Evolutionary conservation across 306 rosid species (phyloP).

Genomic region (Pachyrhizus erosus): DNA sequence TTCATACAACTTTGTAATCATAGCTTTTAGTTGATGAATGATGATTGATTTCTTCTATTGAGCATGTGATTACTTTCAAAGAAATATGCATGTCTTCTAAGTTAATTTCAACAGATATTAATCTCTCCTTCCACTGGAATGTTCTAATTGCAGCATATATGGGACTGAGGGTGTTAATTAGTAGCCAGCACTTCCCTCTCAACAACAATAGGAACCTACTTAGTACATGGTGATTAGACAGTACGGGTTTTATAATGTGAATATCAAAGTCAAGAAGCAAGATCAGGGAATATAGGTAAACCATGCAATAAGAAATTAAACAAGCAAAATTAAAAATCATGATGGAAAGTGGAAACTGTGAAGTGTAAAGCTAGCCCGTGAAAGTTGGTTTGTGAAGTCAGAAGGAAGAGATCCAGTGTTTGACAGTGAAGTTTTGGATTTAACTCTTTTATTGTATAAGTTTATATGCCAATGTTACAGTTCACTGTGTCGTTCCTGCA

Average conservation of each 20-base stretch:
- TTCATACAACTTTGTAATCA: conserved; percentile 55
- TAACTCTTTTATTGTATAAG: neutral
- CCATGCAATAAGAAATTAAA: conserved; percentile 33
- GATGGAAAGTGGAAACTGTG: conserved; percentile 19
- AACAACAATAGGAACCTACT: conserved; percentile 18
- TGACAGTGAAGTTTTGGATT: conserved; percentile 36
- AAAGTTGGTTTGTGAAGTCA: conserved; percentile 7
- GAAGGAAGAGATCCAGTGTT: conserved; percentile 14
- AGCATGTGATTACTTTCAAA: conserved; percentile 12
- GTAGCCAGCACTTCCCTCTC: conserved; percentile 11
- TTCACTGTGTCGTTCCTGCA: conserved; percentile 39
- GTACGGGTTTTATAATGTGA: conserved; percentile 1
- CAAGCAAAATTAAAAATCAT: neutral
- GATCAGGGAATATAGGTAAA: conserved; percentile 40
- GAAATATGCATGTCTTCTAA: neutral
- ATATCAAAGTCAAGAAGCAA: conserved; percentile 43
- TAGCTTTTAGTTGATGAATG: conserved; percentile 34
- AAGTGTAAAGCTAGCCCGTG: conserved; percentile 29
- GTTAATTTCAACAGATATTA: neutral
- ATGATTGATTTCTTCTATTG: conserved; percentile 26
- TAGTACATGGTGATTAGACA: conserved; percentile 14
- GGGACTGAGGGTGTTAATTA: neutral
- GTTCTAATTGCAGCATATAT: conserved; percentile 40
- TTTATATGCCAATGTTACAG: conserved; percentile 30
- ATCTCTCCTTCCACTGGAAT: conserved; percentile 17